phyloP scores from a whole-genome alignment of 2,329 filamentous ascomycete species.

The Malbranchea zuffiana region DNA sequence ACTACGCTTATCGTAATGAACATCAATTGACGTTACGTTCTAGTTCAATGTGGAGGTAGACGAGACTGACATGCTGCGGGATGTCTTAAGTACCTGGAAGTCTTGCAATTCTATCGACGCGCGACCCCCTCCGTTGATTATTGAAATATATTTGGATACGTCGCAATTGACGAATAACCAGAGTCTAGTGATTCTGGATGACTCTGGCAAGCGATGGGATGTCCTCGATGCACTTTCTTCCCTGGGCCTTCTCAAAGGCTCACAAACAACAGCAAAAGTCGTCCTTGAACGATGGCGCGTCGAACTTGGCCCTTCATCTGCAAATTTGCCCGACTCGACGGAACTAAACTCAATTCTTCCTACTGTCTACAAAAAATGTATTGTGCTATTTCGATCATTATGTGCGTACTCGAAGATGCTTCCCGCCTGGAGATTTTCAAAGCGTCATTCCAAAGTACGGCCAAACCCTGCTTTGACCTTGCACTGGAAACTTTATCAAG shows the following conservation, averaged over 20 bases:
- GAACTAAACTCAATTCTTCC: conserved; percentile 56
- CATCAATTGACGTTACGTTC: background rate
- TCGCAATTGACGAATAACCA: conserved; percentile 71
- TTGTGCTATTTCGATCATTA: conserved; percentile 84
- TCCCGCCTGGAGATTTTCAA: conserved; percentile 76
- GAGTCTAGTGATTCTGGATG: conserved; percentile 76
- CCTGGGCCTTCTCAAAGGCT: conserved; percentile 5
- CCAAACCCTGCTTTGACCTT: conserved; percentile 55
- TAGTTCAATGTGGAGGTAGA: conserved; percentile 94
- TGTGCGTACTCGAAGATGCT: conserved; percentile 72
- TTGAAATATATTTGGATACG: conserved; percentile 82
- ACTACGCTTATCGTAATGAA: background rate
- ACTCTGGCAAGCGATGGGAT: conserved; percentile 85
- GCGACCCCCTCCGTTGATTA: conserved; percentile 69
- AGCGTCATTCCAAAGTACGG: conserved; percentile 59
- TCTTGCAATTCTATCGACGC: conserved; percentile 64
- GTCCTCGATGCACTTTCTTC: conserved; percentile 70
- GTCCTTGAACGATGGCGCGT: conserved; percentile 86
- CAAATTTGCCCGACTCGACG: conserved; percentile 38
- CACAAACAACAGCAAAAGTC: conserved; percentile 42
- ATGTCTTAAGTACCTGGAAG: conserved; percentile 75
- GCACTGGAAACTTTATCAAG: conserved; percentile 66
- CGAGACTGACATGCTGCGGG: conserved; percentile 76
- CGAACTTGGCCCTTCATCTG: conserved; percentile 56
- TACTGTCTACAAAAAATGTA: conserved; percentile 92